A percentile compares a stretch with the other conserved stretches of the same genome.
Evolutionary conservation across 345 rosid genomes (phyloP).

Genomic region (Salix dunnii): DNA sequence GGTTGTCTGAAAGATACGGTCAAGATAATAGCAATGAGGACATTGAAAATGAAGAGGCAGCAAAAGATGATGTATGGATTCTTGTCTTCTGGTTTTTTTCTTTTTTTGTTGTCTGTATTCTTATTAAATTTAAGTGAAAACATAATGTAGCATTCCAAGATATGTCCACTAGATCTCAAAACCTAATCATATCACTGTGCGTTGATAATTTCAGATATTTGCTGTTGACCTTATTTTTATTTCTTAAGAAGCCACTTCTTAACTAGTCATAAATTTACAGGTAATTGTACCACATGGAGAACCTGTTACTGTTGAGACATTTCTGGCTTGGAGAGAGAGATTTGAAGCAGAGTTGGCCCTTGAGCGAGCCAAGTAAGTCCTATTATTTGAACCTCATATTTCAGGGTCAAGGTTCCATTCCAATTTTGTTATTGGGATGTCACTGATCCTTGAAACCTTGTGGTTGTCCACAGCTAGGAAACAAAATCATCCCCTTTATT

Average conservation of each 20-base stretch:
- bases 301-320: slow-evolving; percentile 88
- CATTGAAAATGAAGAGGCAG: slow-evolving; percentile 49
- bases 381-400: neutral
- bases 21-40: slow-evolving; percentile 45
- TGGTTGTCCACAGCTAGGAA: too few species aligned
- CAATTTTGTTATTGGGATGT: neutral
- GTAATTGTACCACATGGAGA: slow-evolving; percentile 95
- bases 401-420: neutral
- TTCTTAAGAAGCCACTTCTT: slow-evolving; percentile 8
- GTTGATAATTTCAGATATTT: neutral
- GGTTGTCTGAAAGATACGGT: slow-evolving; percentile 78
- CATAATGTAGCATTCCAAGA: neutral
- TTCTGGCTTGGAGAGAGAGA: slow-evolving; percentile 94
- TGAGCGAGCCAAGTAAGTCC: slow-evolving; percentile 91
- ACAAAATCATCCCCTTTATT: too few species aligned
- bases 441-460: neutral
- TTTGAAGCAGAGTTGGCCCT: slow-evolving; percentile 96
- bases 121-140: slow-evolving; percentile 2
- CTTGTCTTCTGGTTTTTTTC: slow-evolving; percentile 5
- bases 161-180: neutral
- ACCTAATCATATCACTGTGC: neutral
- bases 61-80: slow-evolving; percentile 73
- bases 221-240: neutral
- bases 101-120: neutral
- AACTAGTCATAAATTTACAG: slow-evolving; percentile 31